These are phyloP conservation scores for Wickerhamomyces queroliae DNA, from an alignment of 805 yeast genomes.

Conservation along the genomic window DNA sequence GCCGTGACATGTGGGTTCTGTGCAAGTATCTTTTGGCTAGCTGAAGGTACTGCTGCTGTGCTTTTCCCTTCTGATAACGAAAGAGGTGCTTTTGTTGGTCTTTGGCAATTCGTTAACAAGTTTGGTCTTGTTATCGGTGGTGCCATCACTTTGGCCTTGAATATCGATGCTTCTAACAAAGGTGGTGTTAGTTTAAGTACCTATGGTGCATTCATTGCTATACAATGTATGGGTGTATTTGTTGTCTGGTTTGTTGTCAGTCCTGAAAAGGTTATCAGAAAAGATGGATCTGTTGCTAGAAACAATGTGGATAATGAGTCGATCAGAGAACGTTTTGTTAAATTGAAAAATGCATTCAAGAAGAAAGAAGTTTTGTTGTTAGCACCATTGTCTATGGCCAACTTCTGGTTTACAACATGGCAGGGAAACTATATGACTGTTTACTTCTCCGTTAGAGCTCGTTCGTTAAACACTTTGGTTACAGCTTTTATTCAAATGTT, in stretches of 20 bases:
- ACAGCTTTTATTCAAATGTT: slow-evolving; percentile 11
- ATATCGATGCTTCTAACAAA: slow-evolving; percentile 4
- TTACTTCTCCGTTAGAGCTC: slow-evolving; percentile 18
- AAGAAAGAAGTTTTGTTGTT: slow-evolving; percentile 6
- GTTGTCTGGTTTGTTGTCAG: slow-evolving; percentile 11
- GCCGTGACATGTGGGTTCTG: slow-evolving; percentile 14
- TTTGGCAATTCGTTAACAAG: slow-evolving; percentile 16
- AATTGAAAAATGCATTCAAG: not conserved
- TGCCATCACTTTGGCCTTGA: slow-evolving; percentile 14
- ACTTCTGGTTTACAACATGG: slow-evolving; percentile 15
- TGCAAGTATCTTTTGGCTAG: slow-evolving; percentile 19
- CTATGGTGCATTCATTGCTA: slow-evolving; percentile 14
- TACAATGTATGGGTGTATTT: slow-evolving; percentile 14
- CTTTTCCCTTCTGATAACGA: slow-evolving; percentile 12
- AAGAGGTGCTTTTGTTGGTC: slow-evolving; percentile 18
- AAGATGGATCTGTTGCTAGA: slow-evolving; percentile 17
- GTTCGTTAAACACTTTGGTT: slow-evolving; percentile 15
- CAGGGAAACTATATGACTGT: slow-evolving; percentile 11
- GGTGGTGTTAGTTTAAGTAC: slow-evolving; percentile 16
- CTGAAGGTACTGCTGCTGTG: slow-evolving; percentile 17
- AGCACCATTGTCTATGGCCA: slow-evolving; percentile 12
- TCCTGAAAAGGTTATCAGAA: slow-evolving; percentile 19
- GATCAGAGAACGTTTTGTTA: not conserved
- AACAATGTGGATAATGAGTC: not conserved
- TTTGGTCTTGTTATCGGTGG: slow-evolving; percentile 19